Percentiles rank a stretch among this genome's conserved stretches.
Evolutionary conservation across 192 early-diverging fungal genomes (phyloP).

Genomic region (Dimargaris verticillata): DNA sequence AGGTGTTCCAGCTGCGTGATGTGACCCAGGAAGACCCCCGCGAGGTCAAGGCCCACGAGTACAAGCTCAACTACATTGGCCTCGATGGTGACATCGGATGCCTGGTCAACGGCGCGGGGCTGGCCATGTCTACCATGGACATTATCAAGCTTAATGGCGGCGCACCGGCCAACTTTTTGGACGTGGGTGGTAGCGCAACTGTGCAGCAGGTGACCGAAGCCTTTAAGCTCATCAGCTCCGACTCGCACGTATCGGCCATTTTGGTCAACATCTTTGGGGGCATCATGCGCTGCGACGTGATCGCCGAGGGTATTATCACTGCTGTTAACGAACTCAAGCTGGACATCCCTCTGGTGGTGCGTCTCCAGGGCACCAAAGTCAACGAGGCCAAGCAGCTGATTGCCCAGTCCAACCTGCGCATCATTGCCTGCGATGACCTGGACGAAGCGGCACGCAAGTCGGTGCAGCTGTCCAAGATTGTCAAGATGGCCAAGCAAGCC

Average conservation of each 20-base stretch:
- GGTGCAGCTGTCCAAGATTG: conserved; percentile 71
- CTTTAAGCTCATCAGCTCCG: conserved; percentile 97
- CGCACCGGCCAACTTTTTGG: conserved; percentile 97
- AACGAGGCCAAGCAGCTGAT: conserved; percentile 86
- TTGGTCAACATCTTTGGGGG: conserved; percentile 99
- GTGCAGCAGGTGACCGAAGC: conserved; percentile 93
- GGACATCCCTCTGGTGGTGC: conserved; percentile 87
- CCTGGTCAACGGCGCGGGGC: conserved; percentile 94
- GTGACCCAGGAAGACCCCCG: conserved; percentile 90
- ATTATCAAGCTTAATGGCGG: conserved; percentile 99
- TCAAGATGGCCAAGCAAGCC: conserved; percentile 55
- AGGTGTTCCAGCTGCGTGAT: conserved; percentile 77
- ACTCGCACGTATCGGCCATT: conserved; percentile 87
- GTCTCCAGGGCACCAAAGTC: conserved; percentile 81
- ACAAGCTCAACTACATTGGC: conserved; percentile 98
- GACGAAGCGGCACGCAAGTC: conserved; percentile 86
- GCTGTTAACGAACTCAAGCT: conserved; percentile 84
- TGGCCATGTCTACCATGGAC: conserved; percentile 99
- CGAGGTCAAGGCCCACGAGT: conserved; percentile 92
- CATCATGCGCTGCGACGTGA: conserved; percentile 98
- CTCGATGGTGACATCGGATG: conserved; percentile 96
- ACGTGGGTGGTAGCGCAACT: conserved; percentile 93
- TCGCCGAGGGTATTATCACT: conserved; percentile 94
- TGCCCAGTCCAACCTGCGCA: conserved; percentile 75
- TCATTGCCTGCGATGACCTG: conserved; percentile 86